Evolutionary conservation across 2,329 filamentous ascomycete genomes (phyloP), one percentile per base, ranked within the genome.

Genomic region (Botryotinia convoluta): DNA sequence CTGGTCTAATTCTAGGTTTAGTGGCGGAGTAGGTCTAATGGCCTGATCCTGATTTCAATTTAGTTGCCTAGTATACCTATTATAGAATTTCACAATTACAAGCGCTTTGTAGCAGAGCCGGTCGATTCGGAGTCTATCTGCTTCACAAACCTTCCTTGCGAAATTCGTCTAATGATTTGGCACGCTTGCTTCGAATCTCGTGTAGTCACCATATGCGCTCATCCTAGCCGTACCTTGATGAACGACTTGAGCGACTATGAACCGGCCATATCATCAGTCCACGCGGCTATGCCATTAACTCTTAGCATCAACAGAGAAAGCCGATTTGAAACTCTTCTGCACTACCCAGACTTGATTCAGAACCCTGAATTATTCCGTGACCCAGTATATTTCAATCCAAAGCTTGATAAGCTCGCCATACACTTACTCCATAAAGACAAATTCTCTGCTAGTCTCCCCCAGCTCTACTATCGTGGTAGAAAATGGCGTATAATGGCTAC

Each of bases 201-300:
- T 26, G 12, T 22, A n/a, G 63, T 54, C 22, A 61, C 59, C 20
- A 61, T 61, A 61, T 39, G 9, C 22, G 32, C 59, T 14, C 2
- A 4, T 18, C 6, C 6, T 12, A 1, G 22, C 4, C 9, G 3
- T n/a, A 51, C 1, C 22, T 26, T 3, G 45, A 22, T 1, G 9
- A 4, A 45, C 18, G 20, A 5, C 44, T 45, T 7, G 20, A 7
- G 44, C 18, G 44, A 45, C 0, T 22, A 22, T 4, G 3, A 45
- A 22, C 18, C 18, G 20, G n/a, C n/a, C 26, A 7, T 54, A 29
- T 16, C n/a, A 57, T 57, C 51, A 29, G 14, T 57, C 51, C 63
- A 54, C 44, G 32, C 63, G 7, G 7, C 2, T 16, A 14, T 45
- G n/a, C 44, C 44, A n/a, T 4, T 67, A 12, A 67, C 63, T 26